Base-by-base conservation (phyloP, 1,139 yeast species). In the Nadsonia commutata region DNA sequence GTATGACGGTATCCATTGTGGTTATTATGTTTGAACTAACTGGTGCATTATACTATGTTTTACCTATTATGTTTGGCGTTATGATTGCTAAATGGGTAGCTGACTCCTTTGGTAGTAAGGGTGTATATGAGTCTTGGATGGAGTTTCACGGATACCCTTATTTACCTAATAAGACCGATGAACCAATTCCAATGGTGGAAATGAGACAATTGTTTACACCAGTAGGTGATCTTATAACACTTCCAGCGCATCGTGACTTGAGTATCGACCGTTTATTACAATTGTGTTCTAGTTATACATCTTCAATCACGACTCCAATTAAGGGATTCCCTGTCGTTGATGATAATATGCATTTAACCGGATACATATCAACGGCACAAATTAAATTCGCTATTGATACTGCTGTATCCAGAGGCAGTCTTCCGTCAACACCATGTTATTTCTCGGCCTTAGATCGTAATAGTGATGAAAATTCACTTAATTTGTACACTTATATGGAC, bases 11-110 rank as follows among this genome's bases (percentile, higher is more conserved):
- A 2, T 80, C 97, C 0, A 94, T 90, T 9, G 98, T 86, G 1
- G 90, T 93, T 7, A 81, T 93, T 39, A 82, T 93, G 90, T 86
- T 90, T 64, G 99, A 93, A 60, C 67, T 90, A 43, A 90, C 97
- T 0, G 97, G 97, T 19, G 97, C 96, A 1, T 68, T 86, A 42
- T 75, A 83, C 41, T 88, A 84, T 57, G 83, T 90, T 42, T 71
- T 90, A 22, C 98, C 97, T 1, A 85, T 94, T 0, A 90, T 90
- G 98, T 58, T 65, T 6, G 72, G 73, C 0, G 74, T 70, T 6
- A 58, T 71, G 56, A 59, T 68, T 6, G 65, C 74, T 1, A 67
- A 70, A 48, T 65, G 72, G 67, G 65, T 66, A 1, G 68, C 67
- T 17, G 74, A 71, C 47, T 58, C 60, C 2, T 53, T 66, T 37